These are phyloP conservation scores for Boletus smithii DNA, from an alignment of 1,284 basidiomycete genomes.

Conservation along the genomic window DNA sequence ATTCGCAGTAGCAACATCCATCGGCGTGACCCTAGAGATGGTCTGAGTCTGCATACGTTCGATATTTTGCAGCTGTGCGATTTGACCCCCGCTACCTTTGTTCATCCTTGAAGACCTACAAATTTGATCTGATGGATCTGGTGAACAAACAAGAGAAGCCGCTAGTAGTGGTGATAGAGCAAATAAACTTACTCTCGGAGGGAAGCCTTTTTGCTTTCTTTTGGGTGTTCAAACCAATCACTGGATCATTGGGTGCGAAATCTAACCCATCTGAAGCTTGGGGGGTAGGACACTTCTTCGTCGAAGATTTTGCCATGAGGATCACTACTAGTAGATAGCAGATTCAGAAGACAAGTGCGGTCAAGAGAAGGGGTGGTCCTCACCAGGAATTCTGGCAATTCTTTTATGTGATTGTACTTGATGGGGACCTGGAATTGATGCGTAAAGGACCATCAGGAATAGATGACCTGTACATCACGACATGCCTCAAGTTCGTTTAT, in stretches of 20 bases:
- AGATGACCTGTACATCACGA: too few species aligned
- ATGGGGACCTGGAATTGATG: neutral
- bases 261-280: neutral
- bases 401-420: neutral
- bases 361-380: neutral
- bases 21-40: neutral
- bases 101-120: neutral
- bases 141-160: neutral
- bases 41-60: neutral
- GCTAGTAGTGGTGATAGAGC: too few species aligned
- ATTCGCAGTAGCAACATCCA: neutral
- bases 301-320: neutral
- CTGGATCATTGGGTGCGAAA: too few species aligned
- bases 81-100: slow-evolving; percentile 1
- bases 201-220: neutral
- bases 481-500: too few species aligned
- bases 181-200: neutral
- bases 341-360: too few species aligned
- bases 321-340: too few species aligned
- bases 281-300: neutral
- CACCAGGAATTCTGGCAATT: neutral
- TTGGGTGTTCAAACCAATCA: too few species aligned
- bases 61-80: neutral
- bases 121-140: too few species aligned
- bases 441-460: too few species aligned